Evolutionary conservation across 164 flowering plant genomes (phyloP).

Genomic region (Houttuynia cordata): DNA sequence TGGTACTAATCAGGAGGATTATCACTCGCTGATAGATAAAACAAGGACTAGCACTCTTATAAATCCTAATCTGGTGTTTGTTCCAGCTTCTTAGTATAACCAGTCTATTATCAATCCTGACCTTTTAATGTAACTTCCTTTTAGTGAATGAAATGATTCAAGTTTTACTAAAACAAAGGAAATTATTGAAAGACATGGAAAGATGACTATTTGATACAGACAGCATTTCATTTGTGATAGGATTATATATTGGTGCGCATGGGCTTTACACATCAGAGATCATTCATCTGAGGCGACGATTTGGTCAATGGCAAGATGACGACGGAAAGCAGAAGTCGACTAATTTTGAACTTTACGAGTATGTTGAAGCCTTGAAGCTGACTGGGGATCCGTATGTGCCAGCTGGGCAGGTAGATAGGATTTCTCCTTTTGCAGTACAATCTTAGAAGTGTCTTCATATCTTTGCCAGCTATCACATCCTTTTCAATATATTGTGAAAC

Average conservation of each 20-base stretch:
- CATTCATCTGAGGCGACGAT: slow-evolving; percentile 63
- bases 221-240: slow-evolving; percentile 22
- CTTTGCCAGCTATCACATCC: not conserved
- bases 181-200: too few relatives aligned
- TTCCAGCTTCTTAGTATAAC: too few relatives aligned
- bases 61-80: too few relatives aligned
- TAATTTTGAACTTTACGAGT: slow-evolving; percentile 81
- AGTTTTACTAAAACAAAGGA: too few relatives aligned
- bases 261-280: slow-evolving; percentile 83
- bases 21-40: too few relatives aligned
- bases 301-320: slow-evolving; percentile 88
- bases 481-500: not conserved
- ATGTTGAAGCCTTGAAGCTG: slow-evolving; percentile 86
- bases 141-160: too few relatives aligned
- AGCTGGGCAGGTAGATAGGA: slow-evolving; percentile 88
- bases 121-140: too few relatives aligned
- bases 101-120: too few relatives aligned
- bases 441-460: too few relatives aligned
- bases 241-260: slow-evolving; percentile 75
- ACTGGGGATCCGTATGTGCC: slow-evolving; percentile 95
- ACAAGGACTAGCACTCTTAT: too few relatives aligned
- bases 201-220: not conserved
- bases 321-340: slow-evolving; percentile 25
- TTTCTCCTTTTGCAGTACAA: too few relatives aligned
- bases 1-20: too few relatives aligned